phyloP scores from a whole-genome alignment of 345 rosid species.

The Gossypium herbaceum region DNA sequence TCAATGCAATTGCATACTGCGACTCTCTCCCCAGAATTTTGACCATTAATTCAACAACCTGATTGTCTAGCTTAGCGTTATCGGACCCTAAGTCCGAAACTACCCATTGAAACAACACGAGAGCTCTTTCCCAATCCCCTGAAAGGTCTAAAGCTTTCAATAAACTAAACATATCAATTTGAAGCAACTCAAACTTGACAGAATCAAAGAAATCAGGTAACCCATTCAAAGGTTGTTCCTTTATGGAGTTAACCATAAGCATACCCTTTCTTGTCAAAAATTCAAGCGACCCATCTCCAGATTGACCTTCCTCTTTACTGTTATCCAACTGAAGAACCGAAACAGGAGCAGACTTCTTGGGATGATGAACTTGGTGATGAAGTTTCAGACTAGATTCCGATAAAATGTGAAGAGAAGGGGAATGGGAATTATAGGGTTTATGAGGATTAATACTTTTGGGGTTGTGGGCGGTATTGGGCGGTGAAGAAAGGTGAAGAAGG shows the following conservation, averaged over 20 bases:
- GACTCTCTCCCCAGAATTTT: conserved; percentile 80
- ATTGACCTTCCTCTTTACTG: conserved; percentile 22
- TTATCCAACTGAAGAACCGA: conserved; percentile 27
- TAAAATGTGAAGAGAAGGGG: conserved; percentile 41
- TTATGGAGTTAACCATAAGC: conserved; percentile 40
- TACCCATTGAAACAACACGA: conserved; percentile 67
- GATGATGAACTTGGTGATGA: conserved; percentile 15
- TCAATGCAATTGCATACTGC: conserved; percentile 49
- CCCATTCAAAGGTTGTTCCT: conserved; percentile 45
- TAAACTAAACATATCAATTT: conserved; percentile 55
- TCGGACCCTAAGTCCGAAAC: conserved; percentile 28
- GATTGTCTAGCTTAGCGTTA: conserved; percentile 43
- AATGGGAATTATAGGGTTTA: conserved; percentile 25
- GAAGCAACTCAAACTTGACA: conserved; percentile 43
- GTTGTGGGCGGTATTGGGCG: conserved; percentile 20
- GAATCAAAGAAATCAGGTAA: conserved; percentile 54
- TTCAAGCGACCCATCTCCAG: conserved; percentile 33
- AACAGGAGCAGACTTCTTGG: conserved; percentile 30
- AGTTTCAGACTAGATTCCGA: conserved; percentile 28
- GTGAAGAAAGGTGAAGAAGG: conserved; percentile 68
- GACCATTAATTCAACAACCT: conserved; percentile 52
- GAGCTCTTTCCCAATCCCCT: conserved; percentile 69
- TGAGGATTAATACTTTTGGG: conserved; percentile 8
- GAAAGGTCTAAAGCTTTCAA: conserved; percentile 61
- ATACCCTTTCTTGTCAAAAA: conserved; percentile 51